Evolutionary conservation across 164 flowering plant genomes (phyloP), one percentile per base, ranked within the genome.

Genomic region (Protea cynaroides): DNA sequence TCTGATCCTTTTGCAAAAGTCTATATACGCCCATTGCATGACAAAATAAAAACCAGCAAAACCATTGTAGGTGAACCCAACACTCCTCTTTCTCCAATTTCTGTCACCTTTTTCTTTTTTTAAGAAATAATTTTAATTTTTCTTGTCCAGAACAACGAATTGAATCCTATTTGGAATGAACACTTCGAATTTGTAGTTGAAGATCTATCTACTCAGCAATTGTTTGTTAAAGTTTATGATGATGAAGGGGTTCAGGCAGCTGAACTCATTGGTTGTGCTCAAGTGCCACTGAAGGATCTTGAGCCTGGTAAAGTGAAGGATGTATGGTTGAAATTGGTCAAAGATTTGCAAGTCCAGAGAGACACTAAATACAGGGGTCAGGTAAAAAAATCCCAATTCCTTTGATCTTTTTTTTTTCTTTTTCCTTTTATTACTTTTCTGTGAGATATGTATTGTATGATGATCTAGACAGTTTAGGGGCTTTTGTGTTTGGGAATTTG

Each of bases 81-180:
- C 50, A 51, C 63, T 52, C 56, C 21, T 23, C 50, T 49, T 14
- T 43, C 7, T 17, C 21, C 14, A 24, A 19, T 5, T 29, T 53
- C 65, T 56, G 56, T 47, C 65, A 57, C 34, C 19, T 49, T 46
- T 8, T n/a, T 38, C 66, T 40, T 6, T 18, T 15, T 29, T 57
- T 56, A 17, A 43, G 49, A 59, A 43, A 19, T 25, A 24, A 61
- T 22, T 68, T 0, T 61, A 14, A 17, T 9, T 23, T 63, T 34
- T 50, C 63, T 69, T 70, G 14, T 74, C 55, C 88, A 95, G 99
- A 88, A 78, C 80, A 95, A 95, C 66, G 83, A 95, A 56, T 71
- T 95, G 76, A 90, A 92, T 75, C 99, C 99, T 53, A 71, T 95
- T 40, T 95, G 99, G 99, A 95, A 95, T 69, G 97, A 95, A 67